Evolutionary conservation across 208 protist species (phyloP).

Genomic region (Trypanosoma scelopori): DNA sequence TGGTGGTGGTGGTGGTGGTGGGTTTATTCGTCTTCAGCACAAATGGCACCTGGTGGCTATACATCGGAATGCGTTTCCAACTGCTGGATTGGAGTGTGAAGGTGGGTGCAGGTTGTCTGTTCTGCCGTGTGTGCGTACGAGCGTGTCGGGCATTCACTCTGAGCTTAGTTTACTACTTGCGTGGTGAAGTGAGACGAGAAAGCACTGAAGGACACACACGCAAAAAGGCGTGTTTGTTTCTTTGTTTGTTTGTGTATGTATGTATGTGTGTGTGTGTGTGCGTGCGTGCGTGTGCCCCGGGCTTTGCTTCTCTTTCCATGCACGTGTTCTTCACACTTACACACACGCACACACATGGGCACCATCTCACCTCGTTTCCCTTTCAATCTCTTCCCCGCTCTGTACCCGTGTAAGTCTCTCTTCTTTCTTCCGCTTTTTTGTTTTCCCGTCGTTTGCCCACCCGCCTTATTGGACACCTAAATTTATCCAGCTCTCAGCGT

Average conservation of each 20-base stretch:
- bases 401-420: background rate
- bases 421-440: slow-evolving; percentile 2
- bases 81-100: too few relatives aligned
- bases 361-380: background rate
- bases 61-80: too few relatives aligned
- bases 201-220: background rate
- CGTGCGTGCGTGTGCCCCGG: background rate
- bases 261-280: background rate
- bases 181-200: background rate
- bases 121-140: background rate
- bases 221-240: too few relatives aligned
- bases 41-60: too few relatives aligned
- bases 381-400: background rate
- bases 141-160: background rate
- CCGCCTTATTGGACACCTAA: too few relatives aligned
- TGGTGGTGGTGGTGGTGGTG: too few relatives aligned
- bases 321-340: too few relatives aligned
- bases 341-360: background rate
- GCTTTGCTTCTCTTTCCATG: too few relatives aligned
- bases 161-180: background rate
- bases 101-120: too few relatives aligned
- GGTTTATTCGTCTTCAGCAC: too few relatives aligned
- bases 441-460: background rate
- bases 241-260: too few relatives aligned
- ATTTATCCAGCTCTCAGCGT: background rate